Evolutionary conservation across 768 basidiomycete species (phyloP).

Genomic region (Calocybe indica): DNA sequence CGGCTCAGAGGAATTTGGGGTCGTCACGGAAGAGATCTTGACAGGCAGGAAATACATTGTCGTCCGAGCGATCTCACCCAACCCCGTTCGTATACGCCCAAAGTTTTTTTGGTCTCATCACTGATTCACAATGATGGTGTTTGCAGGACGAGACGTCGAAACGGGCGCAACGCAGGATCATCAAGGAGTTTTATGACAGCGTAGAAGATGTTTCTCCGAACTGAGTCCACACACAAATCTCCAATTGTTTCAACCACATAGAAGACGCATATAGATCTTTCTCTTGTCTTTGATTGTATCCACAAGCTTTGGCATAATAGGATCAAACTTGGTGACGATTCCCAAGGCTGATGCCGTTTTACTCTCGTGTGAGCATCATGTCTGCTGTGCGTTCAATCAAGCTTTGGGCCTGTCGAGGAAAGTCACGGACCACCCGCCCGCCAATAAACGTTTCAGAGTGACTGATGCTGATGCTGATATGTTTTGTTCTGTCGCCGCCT

Average conservation of each 20-base stretch:
- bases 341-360: too few relatives aligned
- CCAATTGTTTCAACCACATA: too few relatives aligned
- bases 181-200: conserved; percentile 81
- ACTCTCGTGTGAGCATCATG: too few relatives aligned
- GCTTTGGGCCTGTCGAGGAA: too few relatives aligned
- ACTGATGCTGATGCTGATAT: too few relatives aligned
- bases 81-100: conserved; percentile 31
- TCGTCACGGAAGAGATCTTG: conserved; percentile 64
- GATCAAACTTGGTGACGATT: too few relatives aligned
- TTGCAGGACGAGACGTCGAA: conserved; percentile 51
- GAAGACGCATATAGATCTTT: background rate
- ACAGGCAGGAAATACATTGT: conserved; percentile 79
- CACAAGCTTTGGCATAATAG: too few relatives aligned
- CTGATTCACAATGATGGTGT: background rate
- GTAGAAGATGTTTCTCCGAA: conserved; percentile 65
- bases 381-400: too few relatives aligned
- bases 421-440: too few relatives aligned
- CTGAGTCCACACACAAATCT: conserved; percentile 22
- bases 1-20: conserved; percentile 39
- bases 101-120: background rate
- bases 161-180: conserved; percentile 74
- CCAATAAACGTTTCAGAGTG: too few relatives aligned
- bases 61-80: conserved; percentile 61
- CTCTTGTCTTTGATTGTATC: background rate
- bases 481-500: too few relatives aligned